Evolutionary conservation across 495 filamentous ascomycete species (phyloP), one percentile per base, ranked within the genome.

Genomic region (Lepidopterella palustris): DNA sequence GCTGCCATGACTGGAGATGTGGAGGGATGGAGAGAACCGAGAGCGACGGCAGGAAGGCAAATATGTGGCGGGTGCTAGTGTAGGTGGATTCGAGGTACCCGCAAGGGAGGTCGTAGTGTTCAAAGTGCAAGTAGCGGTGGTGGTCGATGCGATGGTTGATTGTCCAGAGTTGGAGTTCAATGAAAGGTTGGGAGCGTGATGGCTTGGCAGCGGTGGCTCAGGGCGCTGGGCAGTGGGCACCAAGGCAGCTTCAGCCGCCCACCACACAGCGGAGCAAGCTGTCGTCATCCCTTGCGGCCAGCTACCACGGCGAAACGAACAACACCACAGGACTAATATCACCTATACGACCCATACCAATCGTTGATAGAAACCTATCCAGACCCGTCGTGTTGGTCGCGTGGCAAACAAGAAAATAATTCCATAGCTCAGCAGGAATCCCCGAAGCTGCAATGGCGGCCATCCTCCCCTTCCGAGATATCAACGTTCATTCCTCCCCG

Each of bases 401-500:
- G 3, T 10, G 18, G 3, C 3, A 18, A 18, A 11, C 13, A 42
- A 18, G 35, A 10, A 42, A 42, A 10, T 18, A 11, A 42, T 42
- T 10, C 2, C 2, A 18, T 18, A 42, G 35, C 9, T 11, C 10
- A 42, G 13, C 18, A 13, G 10, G 13, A 11, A 42, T 42, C 18
- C 18, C 10, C 35, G 10, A 42, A 31, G 28, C 65, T 67, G 72
- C 70, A 51, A 88, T 88, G 86, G 74, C 79, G 40, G 63, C 75
- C 56, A 74, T 84, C 42, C 80, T 92, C 61, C 93, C 93, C 6
- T 98, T 91, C 72, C 82, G 92, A 66, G 93, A 97, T 79, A 91
- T 97, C 78, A 97, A 96, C 72, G 82, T 97, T 74, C 89, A 95
- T 69, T 85, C 89, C 45, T 92, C 93, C 1, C 75, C 87, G 56